Evolutionary conservation across 768 basidiomycete species (phyloP), one percentile per base, ranked within the genome.

Genomic region (Neoboletus subvelutipes): DNA sequence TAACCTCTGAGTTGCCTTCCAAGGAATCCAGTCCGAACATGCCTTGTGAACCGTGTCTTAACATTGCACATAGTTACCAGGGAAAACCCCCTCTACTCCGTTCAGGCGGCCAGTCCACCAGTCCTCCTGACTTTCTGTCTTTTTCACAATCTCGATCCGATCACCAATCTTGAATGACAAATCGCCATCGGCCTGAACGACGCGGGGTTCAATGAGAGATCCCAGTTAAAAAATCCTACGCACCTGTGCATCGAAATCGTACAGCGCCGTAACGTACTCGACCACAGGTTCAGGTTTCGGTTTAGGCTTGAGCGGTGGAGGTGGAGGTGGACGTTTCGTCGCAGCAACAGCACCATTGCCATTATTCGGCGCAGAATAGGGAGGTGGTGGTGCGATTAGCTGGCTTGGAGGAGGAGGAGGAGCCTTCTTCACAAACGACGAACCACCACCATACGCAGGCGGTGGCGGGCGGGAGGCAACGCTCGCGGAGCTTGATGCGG

Each of bases 71-170:
- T 72, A 75, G 73, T 69, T 75, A 83, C 90, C 92, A 54, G 95
- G 96, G 75, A 98, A 98, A 17, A 94, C 89, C 9, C 95, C 95
- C 69, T 92, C 84, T 59, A 71, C 70, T 8, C 94, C 94, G 61
- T 92, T 85, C 63, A 96, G 52, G 65, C 83, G 81, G 8, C 96
- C 95, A 28, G 94, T 97, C 96, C 96, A 98, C 95, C 95, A 98
- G 68, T 98, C 95, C 69, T 98, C 92, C 28, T 86, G 69, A 65
- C 85, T 94, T 8, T 81, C 83, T 18, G 88, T 86, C 72, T 83
- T 83, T 72, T 94, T 87, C 36, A 97, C 80, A 52, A 98, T 77
- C 74, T 96, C 93, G 71, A 98, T 98, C 62, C 82, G 78, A 72
- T 98, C 95, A 17, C 96, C 96, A 17, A 85, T 83, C 59, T 79